Evolutionary conservation across 352 stramenopile genomes (phyloP).

Genomic region (Globisporangium paroecandrum): DNA sequence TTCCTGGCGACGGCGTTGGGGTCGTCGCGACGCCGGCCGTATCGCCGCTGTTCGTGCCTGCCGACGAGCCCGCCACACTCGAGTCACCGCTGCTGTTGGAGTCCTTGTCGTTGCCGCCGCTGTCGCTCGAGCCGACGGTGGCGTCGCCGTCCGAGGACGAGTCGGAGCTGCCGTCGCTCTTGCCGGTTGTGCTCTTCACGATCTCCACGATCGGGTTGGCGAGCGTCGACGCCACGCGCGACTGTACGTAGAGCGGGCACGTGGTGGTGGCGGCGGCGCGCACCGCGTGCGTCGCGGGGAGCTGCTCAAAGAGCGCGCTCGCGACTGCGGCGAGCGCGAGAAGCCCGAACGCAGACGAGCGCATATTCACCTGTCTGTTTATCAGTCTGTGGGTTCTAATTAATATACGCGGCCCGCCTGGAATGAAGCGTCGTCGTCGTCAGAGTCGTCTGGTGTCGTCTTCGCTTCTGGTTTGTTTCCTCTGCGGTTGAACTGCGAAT

Average conservation of each 20-base stretch:
- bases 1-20: constrained; percentile 9
- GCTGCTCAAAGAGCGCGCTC: constrained; percentile 22
- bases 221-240: constrained; percentile 54
- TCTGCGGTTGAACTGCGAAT: neutral
- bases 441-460: neutral
- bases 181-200: constrained; percentile 24
- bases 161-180: constrained; percentile 24
- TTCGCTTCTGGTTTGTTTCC: neutral
- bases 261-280: constrained; percentile 31
- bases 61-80: constrained; percentile 5
- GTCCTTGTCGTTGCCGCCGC: neutral
- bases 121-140: constrained; percentile 15
- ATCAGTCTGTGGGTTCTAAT: neutral
- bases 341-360: constrained; percentile 13
- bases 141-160: constrained; percentile 18
- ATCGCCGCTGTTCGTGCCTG: neutral
- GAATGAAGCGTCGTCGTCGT: neutral
- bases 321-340: constrained; percentile 24
- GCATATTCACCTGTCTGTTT: neutral
- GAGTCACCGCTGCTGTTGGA: constrained; percentile 13
- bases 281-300: constrained; percentile 9
- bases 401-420: neutral
- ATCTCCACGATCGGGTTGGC: constrained; percentile 49
- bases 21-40: constrained; percentile 5
- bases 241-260: constrained; percentile 65